Evolutionary conservation across 495 filamentous ascomycete species (phyloP).

Genomic region (Talaromyces liani): DNA sequence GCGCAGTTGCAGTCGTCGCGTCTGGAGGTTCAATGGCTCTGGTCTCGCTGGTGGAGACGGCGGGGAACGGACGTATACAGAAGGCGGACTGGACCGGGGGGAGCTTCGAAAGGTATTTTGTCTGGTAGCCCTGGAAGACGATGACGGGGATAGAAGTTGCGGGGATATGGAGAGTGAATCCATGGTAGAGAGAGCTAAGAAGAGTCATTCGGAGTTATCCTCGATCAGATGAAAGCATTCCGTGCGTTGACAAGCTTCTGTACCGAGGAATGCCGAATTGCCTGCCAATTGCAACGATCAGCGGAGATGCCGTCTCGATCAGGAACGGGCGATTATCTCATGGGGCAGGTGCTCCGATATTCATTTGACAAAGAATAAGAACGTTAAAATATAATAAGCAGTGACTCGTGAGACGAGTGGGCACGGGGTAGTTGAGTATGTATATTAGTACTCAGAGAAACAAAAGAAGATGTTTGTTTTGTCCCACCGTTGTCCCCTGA

Average conservation of each 20-base stretch:
- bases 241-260: neutral
- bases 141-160: neutral
- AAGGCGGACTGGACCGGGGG: conserved; percentile 3
- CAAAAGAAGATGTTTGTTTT: conserved; percentile 5
- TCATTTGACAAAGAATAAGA: neutral
- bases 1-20: conserved; percentile 22
- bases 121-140: neutral
- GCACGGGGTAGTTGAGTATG: neutral
- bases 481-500: neutral
- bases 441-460: too few relatives aligned
- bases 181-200: neutral
- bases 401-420: neutral
- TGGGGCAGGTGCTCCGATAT: neutral
- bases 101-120: neutral
- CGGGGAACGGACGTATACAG: conserved; percentile 3
- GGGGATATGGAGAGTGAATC: neutral
- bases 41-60: conserved; percentile 9
- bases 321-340: neutral
- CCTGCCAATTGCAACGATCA: conserved; percentile 1
- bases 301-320: conserved; percentile 1
- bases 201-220: neutral
- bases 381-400: neutral
- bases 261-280: conserved; percentile 4
- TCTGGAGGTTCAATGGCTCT: conserved; percentile 18
- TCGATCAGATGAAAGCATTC: neutral